A percentile compares a stretch with the other conserved stretches of the same genome.
phyloP scores from a whole-genome alignment of 1,284 basidiomycete genomes.

The Wallemia ichthyophaga region DNA sequence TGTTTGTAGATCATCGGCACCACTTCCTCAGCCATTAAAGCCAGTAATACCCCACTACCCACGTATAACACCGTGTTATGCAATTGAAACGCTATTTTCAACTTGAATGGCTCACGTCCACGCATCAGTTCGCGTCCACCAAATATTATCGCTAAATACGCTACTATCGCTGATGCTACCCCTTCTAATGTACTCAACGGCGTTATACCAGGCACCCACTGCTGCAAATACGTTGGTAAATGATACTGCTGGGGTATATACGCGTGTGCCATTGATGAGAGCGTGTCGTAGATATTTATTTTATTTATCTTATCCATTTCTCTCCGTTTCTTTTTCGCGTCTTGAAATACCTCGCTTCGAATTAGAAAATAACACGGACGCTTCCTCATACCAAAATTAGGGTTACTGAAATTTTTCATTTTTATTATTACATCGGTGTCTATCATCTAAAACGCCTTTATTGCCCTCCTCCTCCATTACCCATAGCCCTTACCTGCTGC shows the following conservation, averaged over 20 bases:
- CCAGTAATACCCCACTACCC: conserved; percentile 51
- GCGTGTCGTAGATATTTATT: background rate
- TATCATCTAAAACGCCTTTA: no score
- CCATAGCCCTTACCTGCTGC: background rate
- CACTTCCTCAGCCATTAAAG: conserved; percentile 69
- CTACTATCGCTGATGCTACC: conserved; percentile 35
- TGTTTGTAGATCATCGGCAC: conserved; percentile 38
- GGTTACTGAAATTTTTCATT: no score
- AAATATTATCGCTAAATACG: conserved; percentile 72
- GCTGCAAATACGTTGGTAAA: conserved; percentile 31
- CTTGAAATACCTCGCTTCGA: no score
- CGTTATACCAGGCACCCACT: conserved; percentile 39
- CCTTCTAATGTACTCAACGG: conserved; percentile 48
- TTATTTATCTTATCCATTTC: background rate
- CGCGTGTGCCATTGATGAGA: background rate
- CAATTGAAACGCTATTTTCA: conserved; percentile 61
- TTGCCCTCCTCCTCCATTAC: no score
- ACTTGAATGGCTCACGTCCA: conserved; percentile 36
- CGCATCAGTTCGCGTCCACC: conserved; percentile 61
- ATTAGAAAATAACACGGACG: no score
- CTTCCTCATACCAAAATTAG: no score
- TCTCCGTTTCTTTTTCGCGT: background rate
- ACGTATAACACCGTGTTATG: conserved; percentile 69
- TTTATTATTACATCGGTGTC: no score
- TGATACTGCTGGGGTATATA: conserved; percentile 5